Conservation (phyloP, 495 filamentous ascomycete genomes). For the Polyplosphaeria fusca region DNA sequence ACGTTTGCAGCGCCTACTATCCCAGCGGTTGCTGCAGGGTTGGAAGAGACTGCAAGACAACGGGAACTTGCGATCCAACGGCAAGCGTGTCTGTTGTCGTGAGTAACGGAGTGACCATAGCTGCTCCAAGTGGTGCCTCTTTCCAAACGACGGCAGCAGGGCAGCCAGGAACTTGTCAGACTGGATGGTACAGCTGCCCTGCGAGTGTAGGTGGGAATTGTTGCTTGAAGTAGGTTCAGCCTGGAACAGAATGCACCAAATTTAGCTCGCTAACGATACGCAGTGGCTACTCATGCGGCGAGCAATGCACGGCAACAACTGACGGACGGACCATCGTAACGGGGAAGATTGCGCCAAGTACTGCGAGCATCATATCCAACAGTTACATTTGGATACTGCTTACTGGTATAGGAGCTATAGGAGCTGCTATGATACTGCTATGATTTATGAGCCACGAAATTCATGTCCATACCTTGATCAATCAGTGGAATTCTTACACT, state of each 20-base stretch:
- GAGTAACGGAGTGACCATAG: constrained; percentile 63
- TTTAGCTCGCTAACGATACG: not conserved
- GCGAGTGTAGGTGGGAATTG: constrained; percentile 28
- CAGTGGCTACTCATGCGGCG: constrained; percentile 28
- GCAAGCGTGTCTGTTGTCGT: constrained; percentile 56
- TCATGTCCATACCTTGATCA: not conserved
- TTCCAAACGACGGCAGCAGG: constrained; percentile 11
- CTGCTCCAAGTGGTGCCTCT: constrained; percentile 52
- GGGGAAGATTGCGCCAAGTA: constrained; percentile 23
- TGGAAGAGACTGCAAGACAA: constrained; percentile 73
- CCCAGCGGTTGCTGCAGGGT: constrained; percentile 76
- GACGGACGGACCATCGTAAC: constrained; percentile 11
- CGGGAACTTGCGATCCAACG: constrained; percentile 52
- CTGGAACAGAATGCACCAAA: too few relatives aligned
- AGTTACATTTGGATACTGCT: constrained; percentile 13
- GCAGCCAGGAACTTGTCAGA: constrained; percentile 26
- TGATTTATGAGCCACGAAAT: not conserved
- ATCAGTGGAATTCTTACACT: not conserved
- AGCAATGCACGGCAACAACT: constrained; percentile 27
- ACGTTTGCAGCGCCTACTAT: constrained; percentile 64
- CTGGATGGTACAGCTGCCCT: constrained; percentile 30
- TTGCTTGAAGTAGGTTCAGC: too few relatives aligned
- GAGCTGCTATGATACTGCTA: constrained; percentile 15
- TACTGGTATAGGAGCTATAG: constrained; percentile 2
- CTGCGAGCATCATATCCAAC: constrained; percentile 1